phyloP scores from a whole-genome alignment of 2,329 filamentous ascomycete species.

The Coniella vitis region DNA sequence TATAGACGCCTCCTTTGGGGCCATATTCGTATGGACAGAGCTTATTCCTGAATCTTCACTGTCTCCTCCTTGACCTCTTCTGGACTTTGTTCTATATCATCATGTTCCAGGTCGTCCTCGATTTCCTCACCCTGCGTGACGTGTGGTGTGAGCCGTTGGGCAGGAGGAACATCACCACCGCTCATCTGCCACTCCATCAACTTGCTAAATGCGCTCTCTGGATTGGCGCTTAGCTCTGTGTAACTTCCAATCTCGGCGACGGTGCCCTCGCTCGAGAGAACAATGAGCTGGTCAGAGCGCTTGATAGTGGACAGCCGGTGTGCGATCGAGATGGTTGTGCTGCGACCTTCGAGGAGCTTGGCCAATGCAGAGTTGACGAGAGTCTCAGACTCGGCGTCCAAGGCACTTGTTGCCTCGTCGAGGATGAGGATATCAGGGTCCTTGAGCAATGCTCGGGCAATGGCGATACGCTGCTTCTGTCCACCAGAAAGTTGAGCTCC shows the following conservation, averaged over 20 bases:
- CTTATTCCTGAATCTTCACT: background rate
- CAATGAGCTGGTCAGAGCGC: constrained; percentile 88
- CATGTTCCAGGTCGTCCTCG: constrained; percentile 3
- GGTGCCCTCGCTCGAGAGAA: constrained; percentile 75
- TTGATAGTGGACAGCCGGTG: constrained; percentile 96
- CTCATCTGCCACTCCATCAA: constrained; percentile 99
- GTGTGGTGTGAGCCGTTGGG: background rate
- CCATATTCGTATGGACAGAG: background rate
- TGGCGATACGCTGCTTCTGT: constrained; percentile 96
- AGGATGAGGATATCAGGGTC: constrained; percentile 94
- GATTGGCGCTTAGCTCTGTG: constrained; percentile 62
- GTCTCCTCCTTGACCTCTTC: background rate
- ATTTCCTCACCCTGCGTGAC: constrained; percentile 5
- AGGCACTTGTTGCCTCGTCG: constrained; percentile 90
- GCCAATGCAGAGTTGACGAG: constrained; percentile 87
- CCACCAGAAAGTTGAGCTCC: constrained; percentile 92
- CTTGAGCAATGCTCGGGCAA: constrained; percentile 89
- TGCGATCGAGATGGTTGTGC: constrained; percentile 96
- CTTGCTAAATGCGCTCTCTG: constrained; percentile 80
- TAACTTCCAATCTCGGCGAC: constrained; percentile 92
- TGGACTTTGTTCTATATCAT: background rate
- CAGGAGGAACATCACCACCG: constrained; percentile 54
- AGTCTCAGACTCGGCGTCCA: constrained; percentile 95
- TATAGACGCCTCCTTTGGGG: background rate
- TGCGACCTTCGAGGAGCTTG: constrained; percentile 73